Base-by-base conservation (phyloP, 2,329 filamentous ascomycete species). In the Penicillium sp. region DNA sequence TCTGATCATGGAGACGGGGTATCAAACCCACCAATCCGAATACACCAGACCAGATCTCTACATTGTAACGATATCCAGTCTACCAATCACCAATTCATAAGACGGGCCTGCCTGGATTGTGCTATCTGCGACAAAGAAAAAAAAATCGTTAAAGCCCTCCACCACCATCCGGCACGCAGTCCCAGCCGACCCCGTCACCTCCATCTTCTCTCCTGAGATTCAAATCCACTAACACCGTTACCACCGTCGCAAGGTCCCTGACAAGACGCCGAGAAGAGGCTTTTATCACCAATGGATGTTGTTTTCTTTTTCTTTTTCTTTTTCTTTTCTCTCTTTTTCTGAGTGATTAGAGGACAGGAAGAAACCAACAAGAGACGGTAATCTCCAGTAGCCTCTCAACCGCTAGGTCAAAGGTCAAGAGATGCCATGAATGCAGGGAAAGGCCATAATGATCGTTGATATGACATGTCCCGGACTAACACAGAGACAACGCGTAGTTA, bases 361-460 rank as follows among this genome's bases (percentile, higher is more conserved):
- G 44, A 22, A 49, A 42, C 25, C 28, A 41, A 35, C 24, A 44
- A 57, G 57, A 55, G 55, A 45, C 41, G 41, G 63, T 54, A 75
- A 67, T 57, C 73, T 36, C 74, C 67, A 66, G 62, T 62, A 69
- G 65, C 27, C 9, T 18, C 42, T 14, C 7, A 20, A n/a, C 14
- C 13, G 7, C 39, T 22, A 25, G 30, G 31, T 13, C 18, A 25
- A 24, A 40, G 13, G 39, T 42, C 38, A 53, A 39, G 30, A 36
- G 54, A 76, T 67, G 56, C 73, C 74, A 64, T 68, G 64, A 63
- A 68, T 63, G 50, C 62, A 57, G 53, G 57, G 53, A 57, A 65
- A 63, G 63, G 65, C 69, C 69, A 69, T 71, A 68, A 70, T 63
- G 65, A 70, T 69, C 68, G 64, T 69, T 63, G 62, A 63, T 65